Evolutionary conservation across 83 land plant species (phyloP), one percentile per base, ranked within the genome.

Genomic region (Thuja plicata): DNA sequence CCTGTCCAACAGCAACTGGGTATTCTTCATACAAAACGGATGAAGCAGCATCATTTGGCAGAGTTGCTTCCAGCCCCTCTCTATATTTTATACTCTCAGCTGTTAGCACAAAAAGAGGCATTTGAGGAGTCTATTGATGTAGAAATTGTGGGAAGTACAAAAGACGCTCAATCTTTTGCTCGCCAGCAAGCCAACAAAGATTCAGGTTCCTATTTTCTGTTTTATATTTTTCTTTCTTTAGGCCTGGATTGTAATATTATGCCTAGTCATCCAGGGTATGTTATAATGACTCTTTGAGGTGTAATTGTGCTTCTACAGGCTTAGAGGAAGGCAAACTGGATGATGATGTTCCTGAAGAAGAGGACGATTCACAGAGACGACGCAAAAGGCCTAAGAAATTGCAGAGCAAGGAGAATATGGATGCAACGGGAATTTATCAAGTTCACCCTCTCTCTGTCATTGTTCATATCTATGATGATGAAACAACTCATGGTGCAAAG

Each of bases 11-110:
- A 96, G 77, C 97, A 98, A 80, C 91, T 98, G 19, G 98, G 97
- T 11, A 92, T 98, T 86, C 87, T 85, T 50, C 97, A 98, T 85
- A 95, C 98, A 21, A 97, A 95, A 93, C 96, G 97, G 55, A 85
- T 95, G 87, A 98, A 98, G 92, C 99, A 98, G 91, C 96, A 94
- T 83, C 91, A 92, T 37, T 90, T 91, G 15, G 98, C 99, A 84
- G 99, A 98, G 91, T 84, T 98, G 73, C 98, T 98, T 82, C 99
- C 99, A 45, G 94, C 99, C 84, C 96, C 99, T 50, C 96, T 98
- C 30, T 98, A 96, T 89, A 92, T 97, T 83, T 87, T 97, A 34
- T 98, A 94, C 85, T 92, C 98, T 41, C 97, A 98, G 89, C 88
- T 98, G 10, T 48, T 94, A 88, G 96, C 99, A 5, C 96, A 95